Percentiles rank a stretch among this genome's conserved stretches.
Conservation (phyloP, 2,329 filamentous ascomycete species). For the Fusarium sp. region DNA sequence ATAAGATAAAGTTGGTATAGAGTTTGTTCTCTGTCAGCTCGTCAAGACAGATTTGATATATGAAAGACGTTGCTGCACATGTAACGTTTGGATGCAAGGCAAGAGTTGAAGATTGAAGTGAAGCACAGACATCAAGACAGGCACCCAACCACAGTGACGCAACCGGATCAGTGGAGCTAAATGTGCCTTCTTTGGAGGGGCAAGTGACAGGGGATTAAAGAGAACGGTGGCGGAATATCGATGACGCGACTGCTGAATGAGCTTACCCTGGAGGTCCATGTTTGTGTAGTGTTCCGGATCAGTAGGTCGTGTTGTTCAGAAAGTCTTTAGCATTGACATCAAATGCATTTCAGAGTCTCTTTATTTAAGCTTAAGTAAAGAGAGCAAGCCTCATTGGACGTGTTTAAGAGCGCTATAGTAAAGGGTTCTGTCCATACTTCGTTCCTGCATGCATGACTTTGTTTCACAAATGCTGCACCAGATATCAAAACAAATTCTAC, state of each 20-base stretch:
- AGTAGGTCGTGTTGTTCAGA: background rate
- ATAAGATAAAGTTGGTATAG: background rate
- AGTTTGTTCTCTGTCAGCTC: slow-evolving; percentile 2
- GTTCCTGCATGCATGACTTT: accelerated
- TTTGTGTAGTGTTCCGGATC: background rate
- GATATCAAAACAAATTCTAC: background rate
- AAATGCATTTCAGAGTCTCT: background rate
- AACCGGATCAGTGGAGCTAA: slow-evolving; percentile 39
- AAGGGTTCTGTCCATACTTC: background rate
- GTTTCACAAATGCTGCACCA: background rate
- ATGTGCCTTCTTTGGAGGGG: slow-evolving; percentile 31
- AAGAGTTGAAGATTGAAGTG: slow-evolving; percentile 38
- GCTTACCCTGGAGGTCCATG: slow-evolving; percentile 19
- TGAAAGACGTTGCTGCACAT: slow-evolving; percentile 2
- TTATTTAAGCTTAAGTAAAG: background rate
- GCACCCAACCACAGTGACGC: slow-evolving; percentile 52
- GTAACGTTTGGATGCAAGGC: slow-evolving; percentile 14
- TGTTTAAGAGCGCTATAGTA: background rate
- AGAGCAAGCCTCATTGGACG: background rate
- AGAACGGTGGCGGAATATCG: slow-evolving; percentile 39
- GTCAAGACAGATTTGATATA: background rate
- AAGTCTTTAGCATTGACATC: background rate
- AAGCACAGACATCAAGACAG: slow-evolving; percentile 45
- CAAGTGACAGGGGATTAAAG: slow-evolving; percentile 15
- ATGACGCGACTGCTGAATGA: slow-evolving; percentile 29